These are phyloP conservation scores for Vigna reflexopilosa DNA, from an alignment of 306 rosid species.

Conservation along the genomic window DNA sequence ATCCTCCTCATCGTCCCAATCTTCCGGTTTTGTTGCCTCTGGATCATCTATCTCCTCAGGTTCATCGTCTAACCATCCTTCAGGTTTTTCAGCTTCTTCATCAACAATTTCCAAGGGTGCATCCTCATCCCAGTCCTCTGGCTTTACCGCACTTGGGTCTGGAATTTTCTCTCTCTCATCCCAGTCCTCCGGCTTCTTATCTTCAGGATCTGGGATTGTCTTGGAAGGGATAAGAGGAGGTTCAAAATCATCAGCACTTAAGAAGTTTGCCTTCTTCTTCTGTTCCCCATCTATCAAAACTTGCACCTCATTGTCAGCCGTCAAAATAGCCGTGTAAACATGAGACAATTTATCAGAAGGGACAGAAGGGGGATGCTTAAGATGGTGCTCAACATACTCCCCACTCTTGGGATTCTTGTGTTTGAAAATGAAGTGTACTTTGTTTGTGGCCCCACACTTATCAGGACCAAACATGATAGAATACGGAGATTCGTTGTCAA, in stretches of 20 bases:
- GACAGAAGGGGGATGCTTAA: slow-evolving; percentile 84
- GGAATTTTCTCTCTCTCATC: slow-evolving; percentile 93
- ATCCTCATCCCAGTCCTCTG: slow-evolving; percentile 99
- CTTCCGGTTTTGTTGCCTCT: slow-evolving; percentile 89
- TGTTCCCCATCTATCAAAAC: slow-evolving; percentile 65
- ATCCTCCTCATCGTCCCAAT: slow-evolving; percentile 97
- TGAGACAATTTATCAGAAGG: slow-evolving; percentile 91
- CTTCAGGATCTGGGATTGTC: slow-evolving; percentile 92
- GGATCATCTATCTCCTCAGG: slow-evolving; percentile 96
- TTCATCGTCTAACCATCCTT: slow-evolving; percentile 97
- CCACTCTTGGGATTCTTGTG: slow-evolving; percentile 95
- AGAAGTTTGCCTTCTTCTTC: slow-evolving; percentile 62
- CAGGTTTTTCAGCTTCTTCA: slow-evolving; percentile 93
- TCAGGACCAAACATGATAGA: slow-evolving; percentile 99
- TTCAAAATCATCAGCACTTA: slow-evolving; percentile 85
- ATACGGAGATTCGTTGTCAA: slow-evolving; percentile 84
- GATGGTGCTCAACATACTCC: slow-evolving; percentile 89
- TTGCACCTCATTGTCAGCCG: slow-evolving; percentile 58
- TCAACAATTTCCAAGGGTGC: slow-evolving; percentile 91
- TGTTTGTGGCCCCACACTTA: slow-evolving; percentile 94
- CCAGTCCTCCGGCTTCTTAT: slow-evolving; percentile 97
- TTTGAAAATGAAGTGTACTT: slow-evolving; percentile 95
- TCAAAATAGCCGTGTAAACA: slow-evolving; percentile 85
- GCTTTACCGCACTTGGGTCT: slow-evolving; percentile 87
- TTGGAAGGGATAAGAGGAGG: slow-evolving; percentile 87